Percentiles rank a stretch among this genome's conserved stretches.
Evolutionary conservation across 805 yeast species (phyloP).

Genomic region (Yarrowia sp.): DNA sequence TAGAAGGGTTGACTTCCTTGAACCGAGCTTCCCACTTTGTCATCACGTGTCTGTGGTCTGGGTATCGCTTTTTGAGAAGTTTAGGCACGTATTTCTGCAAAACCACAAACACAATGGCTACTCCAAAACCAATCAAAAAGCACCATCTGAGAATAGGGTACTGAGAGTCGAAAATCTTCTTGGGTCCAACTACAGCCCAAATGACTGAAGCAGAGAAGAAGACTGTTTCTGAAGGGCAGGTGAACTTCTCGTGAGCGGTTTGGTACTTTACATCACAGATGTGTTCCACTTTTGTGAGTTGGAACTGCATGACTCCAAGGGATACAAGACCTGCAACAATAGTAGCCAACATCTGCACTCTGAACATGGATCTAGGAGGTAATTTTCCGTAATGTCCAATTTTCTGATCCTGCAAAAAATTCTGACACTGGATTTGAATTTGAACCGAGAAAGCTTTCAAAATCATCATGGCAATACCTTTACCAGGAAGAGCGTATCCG

Average conservation of each 20-base stretch:
- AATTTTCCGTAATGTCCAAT: constrained; percentile 58
- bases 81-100: constrained; percentile 30
- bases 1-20: constrained; percentile 15
- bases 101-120: constrained; percentile 28
- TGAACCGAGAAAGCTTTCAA: constrained; percentile 45
- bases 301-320: constrained; percentile 39
- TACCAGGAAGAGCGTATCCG: constrained; percentile 65
- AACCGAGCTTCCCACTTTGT: not conserved
- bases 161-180: constrained; percentile 43
- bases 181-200: constrained; percentile 50
- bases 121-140: constrained; percentile 34
- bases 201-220: constrained; percentile 50
- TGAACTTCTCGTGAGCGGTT: constrained; percentile 31
- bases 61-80: not conserved
- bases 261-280: constrained; percentile 32
- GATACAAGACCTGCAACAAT: constrained; percentile 40
- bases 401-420: constrained; percentile 56
- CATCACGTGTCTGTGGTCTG: not conserved
- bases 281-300: constrained; percentile 37
- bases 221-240: constrained; percentile 43
- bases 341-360: constrained; percentile 48
- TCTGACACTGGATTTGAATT: constrained; percentile 61
- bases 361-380: constrained; percentile 57
- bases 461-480: constrained; percentile 54
- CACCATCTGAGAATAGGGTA: constrained; percentile 33